Conservation (phyloP, 352 stramenopile genomes). For the Globisporangium ultimum region DNA sequence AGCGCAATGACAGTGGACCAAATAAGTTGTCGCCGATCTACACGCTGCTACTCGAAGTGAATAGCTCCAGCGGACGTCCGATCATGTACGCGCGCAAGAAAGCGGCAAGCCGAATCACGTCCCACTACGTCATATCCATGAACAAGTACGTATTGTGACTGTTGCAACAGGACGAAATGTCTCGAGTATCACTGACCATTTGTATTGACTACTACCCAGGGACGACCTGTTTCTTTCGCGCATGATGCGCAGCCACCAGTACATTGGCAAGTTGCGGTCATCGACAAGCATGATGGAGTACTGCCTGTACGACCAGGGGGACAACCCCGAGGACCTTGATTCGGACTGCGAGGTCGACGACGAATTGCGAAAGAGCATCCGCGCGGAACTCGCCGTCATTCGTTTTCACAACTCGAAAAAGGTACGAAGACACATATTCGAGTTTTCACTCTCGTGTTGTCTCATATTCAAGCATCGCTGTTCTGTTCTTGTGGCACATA, state of each 20-base stretch:
- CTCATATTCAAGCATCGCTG: neutral
- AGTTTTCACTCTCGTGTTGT: neutral
- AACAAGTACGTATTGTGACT: slow-evolving; percentile 41
- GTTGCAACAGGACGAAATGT: too few species aligned
- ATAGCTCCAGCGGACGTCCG: slow-evolving; percentile 78
- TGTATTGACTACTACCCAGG: slow-evolving; percentile 13
- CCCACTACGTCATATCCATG: slow-evolving; percentile 86
- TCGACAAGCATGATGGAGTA: slow-evolving; percentile 85
- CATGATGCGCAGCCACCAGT: slow-evolving; percentile 81
- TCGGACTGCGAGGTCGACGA: slow-evolving; percentile 80
- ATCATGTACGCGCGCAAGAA: slow-evolving; percentile 86
- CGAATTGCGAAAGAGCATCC: slow-evolving; percentile 70
- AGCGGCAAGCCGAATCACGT: slow-evolving; percentile 65
- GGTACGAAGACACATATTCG: slow-evolving; percentile 14
- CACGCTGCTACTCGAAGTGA: slow-evolving; percentile 79
- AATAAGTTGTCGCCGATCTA: slow-evolving; percentile 85
- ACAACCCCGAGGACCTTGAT: slow-evolving; percentile 83
- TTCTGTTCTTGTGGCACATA: neutral
- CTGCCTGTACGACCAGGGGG: slow-evolving; percentile 78
- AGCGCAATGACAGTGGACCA: slow-evolving; percentile 69
- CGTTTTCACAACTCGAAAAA: slow-evolving; percentile 75
- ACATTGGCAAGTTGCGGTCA: slow-evolving; percentile 83
- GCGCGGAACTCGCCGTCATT: slow-evolving; percentile 68
- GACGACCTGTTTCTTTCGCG: slow-evolving; percentile 80
- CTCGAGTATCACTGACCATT: too few species aligned